Evolutionary conservation across 78 protist genomes (phyloP).

Genomic region (Anaeramoeba ignava): DNA sequence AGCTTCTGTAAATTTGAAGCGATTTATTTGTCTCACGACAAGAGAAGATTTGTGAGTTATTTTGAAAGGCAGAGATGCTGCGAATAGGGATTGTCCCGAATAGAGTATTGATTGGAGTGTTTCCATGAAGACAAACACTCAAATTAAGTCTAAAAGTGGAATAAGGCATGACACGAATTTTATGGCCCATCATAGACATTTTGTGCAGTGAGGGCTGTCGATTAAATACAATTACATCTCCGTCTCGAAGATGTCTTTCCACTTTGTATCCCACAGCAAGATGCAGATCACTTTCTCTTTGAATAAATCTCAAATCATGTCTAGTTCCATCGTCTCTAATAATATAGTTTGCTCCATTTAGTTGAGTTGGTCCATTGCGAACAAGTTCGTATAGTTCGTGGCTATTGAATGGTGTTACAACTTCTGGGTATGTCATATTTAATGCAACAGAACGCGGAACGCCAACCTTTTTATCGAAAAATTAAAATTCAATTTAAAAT

Average conservation of each 20-base stretch:
- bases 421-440: slow-evolving; percentile 91
- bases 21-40: too few species aligned
- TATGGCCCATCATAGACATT: slow-evolving; percentile 99
- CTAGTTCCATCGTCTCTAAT: slow-evolving; percentile 67
- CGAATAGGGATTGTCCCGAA: too few species aligned
- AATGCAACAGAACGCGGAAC: slow-evolving; percentile 93
- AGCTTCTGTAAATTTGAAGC: too few species aligned
- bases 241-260: slow-evolving; percentile 62
- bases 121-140: too few species aligned
- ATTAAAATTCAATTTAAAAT: background rate
- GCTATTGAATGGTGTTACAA: slow-evolving; percentile 84
- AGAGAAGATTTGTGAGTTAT: too few species aligned
- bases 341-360: slow-evolving; percentile 64
- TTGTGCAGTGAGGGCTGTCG: slow-evolving; percentile 98
- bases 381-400: slow-evolving; percentile 53
- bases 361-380: slow-evolving; percentile 61
- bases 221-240: slow-evolving; percentile 91
- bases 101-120: too few species aligned
- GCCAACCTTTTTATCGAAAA: slow-evolving; percentile 63
- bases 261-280: slow-evolving; percentile 59
- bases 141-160: slow-evolving; percentile 96
- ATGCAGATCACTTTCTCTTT: background rate
- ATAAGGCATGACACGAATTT: slow-evolving; percentile 79
- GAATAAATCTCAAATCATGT: background rate
- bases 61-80: too few species aligned